Evolutionary conservation across 176 grass and related monocot genomes (phyloP), one percentile per base, ranked within the genome.

Genomic region (Raddia guianensis): DNA sequence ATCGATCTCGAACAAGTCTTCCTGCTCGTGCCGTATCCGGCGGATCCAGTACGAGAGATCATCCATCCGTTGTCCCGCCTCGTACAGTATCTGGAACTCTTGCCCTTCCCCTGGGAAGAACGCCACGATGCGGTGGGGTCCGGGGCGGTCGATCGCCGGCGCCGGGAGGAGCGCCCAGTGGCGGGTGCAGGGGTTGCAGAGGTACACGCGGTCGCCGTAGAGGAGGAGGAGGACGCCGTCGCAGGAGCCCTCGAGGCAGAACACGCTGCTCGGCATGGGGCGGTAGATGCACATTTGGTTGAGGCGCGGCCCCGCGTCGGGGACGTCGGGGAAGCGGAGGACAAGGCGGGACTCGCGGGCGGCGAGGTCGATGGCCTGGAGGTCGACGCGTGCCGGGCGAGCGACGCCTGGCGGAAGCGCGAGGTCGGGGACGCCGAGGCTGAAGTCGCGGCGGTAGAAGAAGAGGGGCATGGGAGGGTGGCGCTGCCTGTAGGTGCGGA

Each of bases 151-250:
- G 37, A 5, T 40, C 37, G 2, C 37, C 35, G 37, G 37, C 3
- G 2, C 37, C 51, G 68, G 46, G 68, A 70, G 68, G 46, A 6
- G 45, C 20, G 20, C 68, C 68, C 68, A 71, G 51, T 53, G 51
- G 51, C 51, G 51, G 51, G 14, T 53, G 13, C 51, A 53, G 4
- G 51, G 51, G 51, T 70, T 70, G 68, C 45, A 49, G 45, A 12
- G 45, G 12, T 49, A 70, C 19, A 49, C 46, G 19, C 19, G 12
- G 46, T 6, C 3, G 0, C 11, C 2, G 20, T 3, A 14, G 19
- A 47, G 33, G 68, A 71, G 65, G 8, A 67, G 68, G 68, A 51
- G 68, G 68, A 71, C 33, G 46, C 47, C 21, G 12, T 12, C 68
- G 68, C 68, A 50, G 12, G 68, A 71, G 68, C 47, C 68, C 20